phyloP scores from a whole-genome alignment of 768 basidiomycete genomes.

The Phylloporus sp. region DNA sequence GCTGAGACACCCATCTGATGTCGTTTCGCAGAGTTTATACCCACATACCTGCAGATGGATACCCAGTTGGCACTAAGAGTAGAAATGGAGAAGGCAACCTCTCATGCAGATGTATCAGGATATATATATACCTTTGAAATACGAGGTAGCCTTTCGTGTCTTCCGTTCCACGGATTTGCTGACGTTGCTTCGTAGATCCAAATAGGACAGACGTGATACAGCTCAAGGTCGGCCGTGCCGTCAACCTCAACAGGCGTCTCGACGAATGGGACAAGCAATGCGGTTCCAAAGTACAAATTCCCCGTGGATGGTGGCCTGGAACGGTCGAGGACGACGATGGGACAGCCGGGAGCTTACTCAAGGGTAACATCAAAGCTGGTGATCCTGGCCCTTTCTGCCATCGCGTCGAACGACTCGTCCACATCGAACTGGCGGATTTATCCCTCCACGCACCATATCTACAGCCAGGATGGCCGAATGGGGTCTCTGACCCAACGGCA shows the following conservation, averaged over 20 bases:
- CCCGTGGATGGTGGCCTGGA: slow-evolving; percentile 73
- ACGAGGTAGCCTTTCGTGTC: slow-evolving; percentile 43
- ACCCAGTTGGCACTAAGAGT: slow-evolving; percentile 55
- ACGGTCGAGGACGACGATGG: slow-evolving; percentile 40
- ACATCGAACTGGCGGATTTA: slow-evolving; percentile 75
- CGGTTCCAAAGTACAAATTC: slow-evolving; percentile 67
- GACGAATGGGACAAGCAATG: slow-evolving; percentile 84
- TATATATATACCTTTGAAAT: slow-evolving; percentile 86
- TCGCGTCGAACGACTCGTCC: slow-evolving; percentile 73
- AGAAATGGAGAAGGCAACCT: slow-evolving; percentile 53
- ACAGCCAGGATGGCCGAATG: slow-evolving; percentile 43
- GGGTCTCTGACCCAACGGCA: slow-evolving; percentile 24
- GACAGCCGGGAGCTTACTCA: slow-evolving; percentile 48
- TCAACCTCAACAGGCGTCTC: slow-evolving; percentile 67
- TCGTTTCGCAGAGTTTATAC: slow-evolving; percentile 58
- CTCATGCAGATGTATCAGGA: slow-evolving; percentile 59
- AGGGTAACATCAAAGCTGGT: slow-evolving; percentile 61
- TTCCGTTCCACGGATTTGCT: not conserved
- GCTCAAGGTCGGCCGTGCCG: slow-evolving; percentile 77
- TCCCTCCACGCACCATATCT: slow-evolving; percentile 58
- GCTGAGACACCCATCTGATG: slow-evolving; percentile 4
- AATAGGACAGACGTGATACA: slow-evolving; percentile 42
- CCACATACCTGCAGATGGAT: slow-evolving; percentile 54
- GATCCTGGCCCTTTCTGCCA: slow-evolving; percentile 64
- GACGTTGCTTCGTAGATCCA: slow-evolving; percentile 25